Percentiles rank a stretch among this genome's conserved stretches.
Evolutionary conservation across 768 basidiomycete species (phyloP).

Genomic region (Hygrocybe coccinea): DNA sequence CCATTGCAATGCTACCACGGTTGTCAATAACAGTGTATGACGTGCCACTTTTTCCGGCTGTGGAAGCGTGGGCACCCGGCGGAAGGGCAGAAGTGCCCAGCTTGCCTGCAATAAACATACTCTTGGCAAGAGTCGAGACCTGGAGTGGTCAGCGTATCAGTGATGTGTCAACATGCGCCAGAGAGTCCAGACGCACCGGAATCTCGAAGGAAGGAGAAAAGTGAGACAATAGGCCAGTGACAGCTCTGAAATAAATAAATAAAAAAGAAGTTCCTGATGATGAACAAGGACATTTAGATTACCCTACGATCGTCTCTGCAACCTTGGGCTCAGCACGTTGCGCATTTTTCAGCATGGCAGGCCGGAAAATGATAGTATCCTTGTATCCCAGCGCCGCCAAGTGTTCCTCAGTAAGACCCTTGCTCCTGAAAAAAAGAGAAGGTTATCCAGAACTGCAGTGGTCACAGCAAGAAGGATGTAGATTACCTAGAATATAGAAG

Average conservation of each 20-base stretch:
- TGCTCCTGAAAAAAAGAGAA: slow-evolving; percentile 43
- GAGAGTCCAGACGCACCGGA: slow-evolving; percentile 31
- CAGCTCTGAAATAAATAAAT: slow-evolving; percentile 22
- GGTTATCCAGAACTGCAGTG: neutral
- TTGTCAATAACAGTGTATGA: slow-evolving; percentile 57
- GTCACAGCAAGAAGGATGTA: neutral
- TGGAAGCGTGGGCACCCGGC: slow-evolving; percentile 37
- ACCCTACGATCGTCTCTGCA: slow-evolving; percentile 43
- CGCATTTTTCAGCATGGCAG: slow-evolving; percentile 48
- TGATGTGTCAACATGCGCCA: neutral
- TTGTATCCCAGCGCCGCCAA: slow-evolving; percentile 64
- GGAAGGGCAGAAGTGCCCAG: slow-evolving; percentile 51
- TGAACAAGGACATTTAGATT: slow-evolving; percentile 13
- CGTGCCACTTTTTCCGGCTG: slow-evolving; percentile 34
- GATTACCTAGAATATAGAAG: slow-evolving; percentile 49
- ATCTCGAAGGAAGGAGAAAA: slow-evolving; percentile 41
- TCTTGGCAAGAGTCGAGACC: slow-evolving; percentile 50
- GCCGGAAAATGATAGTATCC: slow-evolving; percentile 68
- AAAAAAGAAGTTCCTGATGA: neutral
- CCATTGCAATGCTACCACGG: slow-evolving; percentile 43
- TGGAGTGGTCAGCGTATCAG: slow-evolving; percentile 22
- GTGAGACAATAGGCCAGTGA: slow-evolving; percentile 36
- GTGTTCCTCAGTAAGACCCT: slow-evolving; percentile 68
- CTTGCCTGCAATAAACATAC: slow-evolving; percentile 49
- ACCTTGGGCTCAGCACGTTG: slow-evolving; percentile 39